Evolutionary conservation across 2,329 filamentous ascomycete species (phyloP).

Genomic region (Ophiostoma fasciatum): DNA sequence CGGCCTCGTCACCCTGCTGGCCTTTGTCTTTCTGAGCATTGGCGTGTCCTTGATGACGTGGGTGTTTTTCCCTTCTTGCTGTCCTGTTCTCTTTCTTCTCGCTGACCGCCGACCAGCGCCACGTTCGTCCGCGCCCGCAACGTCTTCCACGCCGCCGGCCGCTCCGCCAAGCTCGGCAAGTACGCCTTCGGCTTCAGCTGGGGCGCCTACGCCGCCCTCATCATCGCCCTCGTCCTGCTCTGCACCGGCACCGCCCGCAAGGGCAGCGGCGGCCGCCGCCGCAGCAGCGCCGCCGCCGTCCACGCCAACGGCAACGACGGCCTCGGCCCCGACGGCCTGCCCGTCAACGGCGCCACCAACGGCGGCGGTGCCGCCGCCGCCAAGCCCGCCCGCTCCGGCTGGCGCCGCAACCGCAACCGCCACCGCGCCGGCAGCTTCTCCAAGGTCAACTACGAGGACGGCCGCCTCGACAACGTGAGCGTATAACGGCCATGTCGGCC

Average conservation of each 20-base stretch:
- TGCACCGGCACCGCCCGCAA: conserved; percentile 38
- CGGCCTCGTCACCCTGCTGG: conserved; percentile 39
- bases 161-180: conserved; percentile 44
- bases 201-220: conserved; percentile 51
- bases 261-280: background rate
- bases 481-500: conserved; percentile 1
- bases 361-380: background rate
- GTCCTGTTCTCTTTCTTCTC: conserved; percentile 1
- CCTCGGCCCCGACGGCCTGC: background rate
- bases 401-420: conserved; percentile 2
- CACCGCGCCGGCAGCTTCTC: conserved; percentile 9
- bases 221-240: conserved; percentile 54
- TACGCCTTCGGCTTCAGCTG: conserved; percentile 68
- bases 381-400: background rate
- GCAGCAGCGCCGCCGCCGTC: background rate
- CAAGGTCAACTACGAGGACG: conserved; percentile 11
- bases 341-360: background rate
- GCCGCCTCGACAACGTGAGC: conserved; percentile 6
- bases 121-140: conserved; percentile 56
- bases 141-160: conserved; percentile 41
- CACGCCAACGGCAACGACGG: background rate
- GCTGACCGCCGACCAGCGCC: conserved; percentile 22
- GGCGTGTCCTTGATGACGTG: conserved; percentile 64
- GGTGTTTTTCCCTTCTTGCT: conserved; percentile 18
- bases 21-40: conserved; percentile 55